Base-by-base conservation (phyloP, 2,329 filamentous ascomycete genomes). In the Acephala macrosclerotiorum region DNA sequence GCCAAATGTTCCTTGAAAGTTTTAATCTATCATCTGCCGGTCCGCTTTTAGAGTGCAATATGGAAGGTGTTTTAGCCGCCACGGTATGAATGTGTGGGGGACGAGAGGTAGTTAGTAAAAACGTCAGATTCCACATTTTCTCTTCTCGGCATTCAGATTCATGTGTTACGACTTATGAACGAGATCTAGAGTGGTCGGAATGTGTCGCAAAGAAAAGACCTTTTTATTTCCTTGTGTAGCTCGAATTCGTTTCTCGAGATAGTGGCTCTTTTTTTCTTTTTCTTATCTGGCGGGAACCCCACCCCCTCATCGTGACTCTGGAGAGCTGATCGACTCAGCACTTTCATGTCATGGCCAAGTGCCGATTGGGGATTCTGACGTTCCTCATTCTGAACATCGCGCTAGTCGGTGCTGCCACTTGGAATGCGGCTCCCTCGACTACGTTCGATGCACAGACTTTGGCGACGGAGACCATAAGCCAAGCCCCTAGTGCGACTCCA, bases 31-130 rank as follows among this genome's bases (percentile, higher is more conserved):
- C 20, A 58, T 42, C 42, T 58, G 33, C 59, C 55, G 29, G 36
- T 64, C 35, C 53, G 35, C 12, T 47, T 57, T 36, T 57, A 57
- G 35, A 57, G 55, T 57, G 55, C 55, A 57, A 57, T 57, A 38
- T 36, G 55, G 55, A 16, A 22, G 33, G 20, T n/a, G 29, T 57
- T 57, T 57, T 57, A 57, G 55, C 55, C 55, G 55, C 55, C 5
- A 36, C 55, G 33, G 55, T 57, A 18, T n/a, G 35, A 22, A 6
- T 42, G 18, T 53, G 49, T 53, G 35, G 55, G 55, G 55, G 20
- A 57, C 29, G 35, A 57, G 55, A n/a, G 55, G 55, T 40, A 38
- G 9, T 22, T 22, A 18, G 20, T 26, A 57, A 38, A 57, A 57
- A 20, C 18, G 33, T 57, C 33, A 57, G 33, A 57, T 57, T 22